Evolutionary conservation across 2,329 filamentous ascomycete species (phyloP).

Genomic region (Aspergillus udagawae): DNA sequence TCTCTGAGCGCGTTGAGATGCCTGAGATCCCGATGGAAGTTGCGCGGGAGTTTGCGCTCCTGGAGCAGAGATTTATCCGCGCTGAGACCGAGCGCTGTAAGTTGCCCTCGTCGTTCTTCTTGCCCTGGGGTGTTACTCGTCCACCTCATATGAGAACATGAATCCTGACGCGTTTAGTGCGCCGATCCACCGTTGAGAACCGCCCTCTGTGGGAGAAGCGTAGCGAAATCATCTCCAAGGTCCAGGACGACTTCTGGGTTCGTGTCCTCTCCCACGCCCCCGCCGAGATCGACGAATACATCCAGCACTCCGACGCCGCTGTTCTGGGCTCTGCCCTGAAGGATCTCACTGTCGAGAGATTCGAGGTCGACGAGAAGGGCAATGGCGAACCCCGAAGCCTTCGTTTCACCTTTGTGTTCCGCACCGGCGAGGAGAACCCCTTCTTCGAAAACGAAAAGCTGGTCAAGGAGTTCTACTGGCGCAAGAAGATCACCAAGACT

Average conservation of each 20-base stretch:
- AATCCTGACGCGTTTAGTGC: conserved; percentile 51
- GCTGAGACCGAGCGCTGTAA: conserved; percentile 67
- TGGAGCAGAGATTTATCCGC: conserved; percentile 81
- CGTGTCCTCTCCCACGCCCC: conserved; percentile 86
- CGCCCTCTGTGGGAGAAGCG: conserved; percentile 73
- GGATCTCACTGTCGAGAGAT: conserved; percentile 69
- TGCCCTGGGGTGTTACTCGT: not conserved
- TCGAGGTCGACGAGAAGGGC: conserved; percentile 62
- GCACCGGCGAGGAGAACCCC: conserved; percentile 60
- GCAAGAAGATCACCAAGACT: conserved; percentile 52
- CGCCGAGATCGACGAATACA: conserved; percentile 79
- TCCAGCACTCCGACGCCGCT: conserved; percentile 70
- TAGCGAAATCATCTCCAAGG: conserved; percentile 57
- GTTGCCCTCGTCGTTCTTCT: conserved; percentile 52
- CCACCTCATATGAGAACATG: not conserved
- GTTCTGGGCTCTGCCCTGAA: conserved; percentile 67
- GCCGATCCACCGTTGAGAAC: conserved; percentile 66
- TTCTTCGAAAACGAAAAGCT: conserved; percentile 73
- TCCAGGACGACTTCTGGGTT: conserved; percentile 75
- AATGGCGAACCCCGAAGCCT: conserved; percentile 77
- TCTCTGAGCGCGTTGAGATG: conserved; percentile 33
- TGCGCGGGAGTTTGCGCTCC: conserved; percentile 60
- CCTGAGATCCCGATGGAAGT: conserved; percentile 46
- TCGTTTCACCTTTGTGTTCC: conserved; percentile 72
- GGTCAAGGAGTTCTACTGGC: conserved; percentile 90